Evolutionary conservation across 257 asterid genomes (phyloP).

Genomic region (Solanum piurae): DNA sequence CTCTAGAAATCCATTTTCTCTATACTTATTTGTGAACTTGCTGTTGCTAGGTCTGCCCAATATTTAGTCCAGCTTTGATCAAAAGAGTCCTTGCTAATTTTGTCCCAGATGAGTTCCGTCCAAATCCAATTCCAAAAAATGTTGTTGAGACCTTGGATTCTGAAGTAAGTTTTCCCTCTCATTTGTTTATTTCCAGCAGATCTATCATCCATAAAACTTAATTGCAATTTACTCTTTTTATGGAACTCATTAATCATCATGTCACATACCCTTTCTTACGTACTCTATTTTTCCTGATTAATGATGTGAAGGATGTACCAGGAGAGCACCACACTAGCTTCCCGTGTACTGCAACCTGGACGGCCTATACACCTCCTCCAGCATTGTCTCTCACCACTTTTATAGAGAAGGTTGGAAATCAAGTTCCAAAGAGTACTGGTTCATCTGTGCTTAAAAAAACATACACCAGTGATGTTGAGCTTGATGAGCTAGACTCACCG

Average conservation of each 20-base stretch:
- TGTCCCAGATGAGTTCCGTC: conserved; percentile 86
- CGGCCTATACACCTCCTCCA: conserved; percentile 56
- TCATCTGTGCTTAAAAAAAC: conserved; percentile 49
- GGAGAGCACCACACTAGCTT: conserved; percentile 24
- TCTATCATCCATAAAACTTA: neutral
- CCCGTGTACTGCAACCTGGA: conserved; percentile 44
- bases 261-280: neutral
- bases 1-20: neutral
- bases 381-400: conserved; percentile 44
- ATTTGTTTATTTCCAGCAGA: neutral
- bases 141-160: conserved; percentile 46
- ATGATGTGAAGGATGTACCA: conserved; percentile 30
- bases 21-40: neutral
- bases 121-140: conserved; percentile 58
- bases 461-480: conserved; percentile 72
- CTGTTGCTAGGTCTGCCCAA: conserved; percentile 59
- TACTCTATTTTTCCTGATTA: neutral
- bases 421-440: conserved; percentile 33
- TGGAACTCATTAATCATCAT: neutral
- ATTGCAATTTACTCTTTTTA: neutral
- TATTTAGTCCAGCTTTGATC: conserved; percentile 62
- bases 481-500: conserved; percentile 63
- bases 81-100: conserved; percentile 53
- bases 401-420: conserved; percentile 53
- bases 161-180: conserved; percentile 41